Evolutionary conservation across 208 protist species (phyloP).

Genomic region (Acanthamoeba triangularis): DNA sequence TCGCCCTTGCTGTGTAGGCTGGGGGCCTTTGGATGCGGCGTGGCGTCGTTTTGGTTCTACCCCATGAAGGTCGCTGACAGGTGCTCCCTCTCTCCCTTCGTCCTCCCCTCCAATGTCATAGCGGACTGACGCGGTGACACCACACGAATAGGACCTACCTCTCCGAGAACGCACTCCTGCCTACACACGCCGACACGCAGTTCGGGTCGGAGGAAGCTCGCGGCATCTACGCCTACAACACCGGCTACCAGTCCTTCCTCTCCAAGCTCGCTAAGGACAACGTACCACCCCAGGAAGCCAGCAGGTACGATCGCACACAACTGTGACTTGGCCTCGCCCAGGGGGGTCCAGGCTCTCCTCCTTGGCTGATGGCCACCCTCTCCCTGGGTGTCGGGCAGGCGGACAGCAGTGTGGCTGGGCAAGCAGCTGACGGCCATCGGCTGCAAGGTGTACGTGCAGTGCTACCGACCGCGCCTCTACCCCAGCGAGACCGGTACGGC

Average conservation of each 20-base stretch:
- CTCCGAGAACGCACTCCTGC: conserved; percentile 57
- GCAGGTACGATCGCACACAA: background rate
- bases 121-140: background rate
- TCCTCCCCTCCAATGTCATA: no score
- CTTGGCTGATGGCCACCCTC: background rate
- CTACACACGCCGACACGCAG: conserved; percentile 38
- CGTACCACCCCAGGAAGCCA: conserved; percentile 6
- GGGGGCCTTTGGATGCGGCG: background rate
- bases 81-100: background rate
- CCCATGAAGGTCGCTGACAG: conserved; percentile 47
- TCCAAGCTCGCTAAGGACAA: conserved; percentile 41
- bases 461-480: conserved; percentile 23
- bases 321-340: background rate
- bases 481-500: background rate
- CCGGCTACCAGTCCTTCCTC: background rate
- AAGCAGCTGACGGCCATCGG: conserved; percentile 47
- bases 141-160: conserved; percentile 6
- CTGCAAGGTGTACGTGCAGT: conserved; percentile 49
- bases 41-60: conserved; percentile 52
- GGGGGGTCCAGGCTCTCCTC: background rate
- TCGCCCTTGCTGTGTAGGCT: background rate
- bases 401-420: conserved; percentile 11
- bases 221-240: conserved; percentile 33
- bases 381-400: background rate
- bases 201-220: conserved; percentile 33